A percentile compares a stretch with the other conserved stretches of the same genome.
Evolutionary conservation across 768 basidiomycete species (phyloP).

Genomic region (Zangia roseola): DNA sequence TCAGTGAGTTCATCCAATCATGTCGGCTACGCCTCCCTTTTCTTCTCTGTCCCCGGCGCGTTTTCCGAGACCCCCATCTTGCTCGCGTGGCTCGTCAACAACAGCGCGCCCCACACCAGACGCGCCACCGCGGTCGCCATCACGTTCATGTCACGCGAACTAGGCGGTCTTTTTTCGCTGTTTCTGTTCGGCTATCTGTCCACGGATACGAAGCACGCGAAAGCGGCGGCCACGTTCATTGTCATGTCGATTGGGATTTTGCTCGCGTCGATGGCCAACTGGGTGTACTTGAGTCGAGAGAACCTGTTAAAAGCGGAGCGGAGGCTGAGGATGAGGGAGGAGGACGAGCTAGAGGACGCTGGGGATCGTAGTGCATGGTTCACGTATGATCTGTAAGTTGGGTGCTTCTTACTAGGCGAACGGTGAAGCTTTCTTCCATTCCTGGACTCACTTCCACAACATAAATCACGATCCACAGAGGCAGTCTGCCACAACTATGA

Average conservation of each 20-base stretch:
- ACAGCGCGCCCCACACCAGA: constrained; percentile 52
- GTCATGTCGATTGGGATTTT: constrained; percentile 40
- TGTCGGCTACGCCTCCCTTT: constrained; percentile 54
- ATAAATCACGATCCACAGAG: too few species aligned
- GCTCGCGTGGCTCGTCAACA: constrained; percentile 60
- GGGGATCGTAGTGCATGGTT: constrained; percentile 60
- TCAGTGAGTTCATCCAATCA: constrained; percentile 30
- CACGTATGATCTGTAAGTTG: constrained; percentile 42
- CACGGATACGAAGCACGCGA: constrained; percentile 46
- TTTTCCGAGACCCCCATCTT: constrained; percentile 51
- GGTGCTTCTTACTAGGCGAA: constrained; percentile 33
- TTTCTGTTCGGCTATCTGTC: constrained; percentile 57
- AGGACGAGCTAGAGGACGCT: constrained; percentile 40
- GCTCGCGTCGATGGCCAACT: constrained; percentile 36
- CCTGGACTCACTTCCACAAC: too few species aligned
- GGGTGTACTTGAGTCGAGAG: constrained; percentile 40
- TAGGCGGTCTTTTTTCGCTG: constrained; percentile 57
- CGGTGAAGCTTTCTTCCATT: too few species aligned
- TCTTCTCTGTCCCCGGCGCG: constrained; percentile 50
- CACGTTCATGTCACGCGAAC: constrained; percentile 53
- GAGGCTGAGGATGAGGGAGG: constrained; percentile 30
- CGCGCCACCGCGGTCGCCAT: constrained; percentile 59
- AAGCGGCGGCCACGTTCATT: constrained; percentile 40
- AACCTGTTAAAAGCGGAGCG: constrained; percentile 45
- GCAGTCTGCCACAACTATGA: too few species aligned